phyloP scores from a whole-genome alignment of 192 early-diverging fungal species.

The Podila epigama region DNA sequence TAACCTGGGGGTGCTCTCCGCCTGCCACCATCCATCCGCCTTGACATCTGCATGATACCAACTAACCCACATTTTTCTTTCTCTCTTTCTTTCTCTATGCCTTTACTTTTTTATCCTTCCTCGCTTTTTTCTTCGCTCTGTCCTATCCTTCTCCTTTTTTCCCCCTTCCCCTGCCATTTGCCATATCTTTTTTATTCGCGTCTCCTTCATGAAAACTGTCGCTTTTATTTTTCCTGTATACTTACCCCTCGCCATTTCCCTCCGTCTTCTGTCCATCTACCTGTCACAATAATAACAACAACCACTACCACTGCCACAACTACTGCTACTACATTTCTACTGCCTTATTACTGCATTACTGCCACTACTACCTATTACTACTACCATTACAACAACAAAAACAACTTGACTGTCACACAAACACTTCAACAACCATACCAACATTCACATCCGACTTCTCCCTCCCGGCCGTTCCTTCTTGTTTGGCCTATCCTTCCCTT shows the following conservation, averaged over 20 bases:
- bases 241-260: not conserved
- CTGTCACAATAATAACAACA: too few species aligned
- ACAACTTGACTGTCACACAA: too few species aligned
- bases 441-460: too few species aligned
- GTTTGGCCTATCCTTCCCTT: too few species aligned
- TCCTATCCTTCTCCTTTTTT: not conserved
- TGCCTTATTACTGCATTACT: too few species aligned
- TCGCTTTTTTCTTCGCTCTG: not conserved
- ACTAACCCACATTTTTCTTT: not conserved
- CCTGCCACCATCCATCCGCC: not conserved
- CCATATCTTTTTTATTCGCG: not conserved
- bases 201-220: not conserved
- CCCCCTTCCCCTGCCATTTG: not conserved
- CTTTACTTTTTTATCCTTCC: not conserved
- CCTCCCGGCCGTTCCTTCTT: too few species aligned
- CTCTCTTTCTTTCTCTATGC: slow-evolving; percentile 5
- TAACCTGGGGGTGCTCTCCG: not conserved
- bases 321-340: too few species aligned
- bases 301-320: too few species aligned
- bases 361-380: too few species aligned
- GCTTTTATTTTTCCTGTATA: not conserved
- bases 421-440: too few species aligned
- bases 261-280: not conserved
- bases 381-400: too few species aligned
- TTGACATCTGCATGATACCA: not conserved